Base-by-base conservation (phyloP, 352 stramenopile species). In the Globisporangium orthogonon region DNA sequence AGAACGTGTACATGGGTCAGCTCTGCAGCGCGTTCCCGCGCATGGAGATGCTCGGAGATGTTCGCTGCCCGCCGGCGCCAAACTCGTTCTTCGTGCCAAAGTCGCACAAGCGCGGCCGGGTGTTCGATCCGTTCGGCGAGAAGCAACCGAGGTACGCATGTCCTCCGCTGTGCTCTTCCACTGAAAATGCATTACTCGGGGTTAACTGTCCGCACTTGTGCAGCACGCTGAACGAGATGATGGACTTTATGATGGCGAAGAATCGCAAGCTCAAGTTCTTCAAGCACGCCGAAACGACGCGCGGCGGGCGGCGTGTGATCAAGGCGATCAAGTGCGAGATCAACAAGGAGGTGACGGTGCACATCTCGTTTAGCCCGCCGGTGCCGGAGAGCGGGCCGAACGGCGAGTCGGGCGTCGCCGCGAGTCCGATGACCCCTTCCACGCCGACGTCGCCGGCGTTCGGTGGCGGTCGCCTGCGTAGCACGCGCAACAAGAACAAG, bases 261-360 rank as follows among this genome's bases (percentile, higher is more conserved):
- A 94, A 91, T 58, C 81, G 82, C 57, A 91, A 91, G 55, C 79
- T 91, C 68, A 92, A 92, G 68, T 94, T 94, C 54, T 92, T 88
- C 63, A 94, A 94, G 63, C 84, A 92, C 46, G 74, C 78, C 10
- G 84, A 94, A 66, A 94, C 84, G 14, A 94, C 84, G 35, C 76
- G 84, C 29, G 84, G 84, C 23, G 84, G 84, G 13, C 82, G 84
- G n/a, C 83, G 83, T 62, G 84, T 94, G 39, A 94, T 94, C 68
- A 87, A 85, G 56, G 85, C 82, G 33, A 88, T 94, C 52, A 80
- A 73, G 61, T 94, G 84, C 59, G 82, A 94, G 67, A 85, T 94
- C 65, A 91, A 89, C 62, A 91, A 92, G 64, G 84, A 94, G 55
- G 70, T 94, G 54, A 87, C 82, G 23, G 80, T 94, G 52, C 76